Evolutionary conservation across 2,329 filamentous ascomycete genomes (phyloP), one percentile per base, ranked within the genome.

Genomic region (Pyricularia pennisetigena): DNA sequence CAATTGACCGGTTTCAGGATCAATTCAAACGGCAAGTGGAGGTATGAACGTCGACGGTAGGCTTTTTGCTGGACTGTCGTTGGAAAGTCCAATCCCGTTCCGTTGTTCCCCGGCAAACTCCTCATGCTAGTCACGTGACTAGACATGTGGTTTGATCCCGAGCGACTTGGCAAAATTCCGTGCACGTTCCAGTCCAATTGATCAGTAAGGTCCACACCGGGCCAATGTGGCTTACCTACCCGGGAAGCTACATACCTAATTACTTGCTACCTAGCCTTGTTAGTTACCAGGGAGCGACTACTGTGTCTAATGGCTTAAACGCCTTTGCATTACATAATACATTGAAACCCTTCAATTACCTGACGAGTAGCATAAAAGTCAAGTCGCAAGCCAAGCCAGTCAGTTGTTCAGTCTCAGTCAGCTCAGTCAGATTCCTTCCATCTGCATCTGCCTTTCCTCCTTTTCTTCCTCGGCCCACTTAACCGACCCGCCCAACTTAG

Each of bases 1-100:
- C 76, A 77, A 78, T 78, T 78, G 75, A 75, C 73, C 72, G 67
- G 68, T 70, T 66, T 68, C 49, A 29, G 5, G 63, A 35, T 61
- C 63, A 28, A 66, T 68, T 64, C 63, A 64, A 9, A 49, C 41
- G 24, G 62, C 30, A 59, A 26, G 59, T 61, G 66, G 30, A 67
- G 67, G 16, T 62, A 29, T 35, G 35, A 64, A 68, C 32, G 66
- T 14, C 66, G 67, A 65, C 35, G 30, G 57, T 61, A 62, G 59
- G 59, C 59, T 62, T 62, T 62, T 62, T 62, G 24, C 59, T 67
- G 54, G 28, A 66, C 35, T 20, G 20, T 66, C 63, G 63, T 41
- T 35, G 26, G 26, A 16, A 26, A 64, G 59, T 35, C 62, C 59
- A 32, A n/a, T 28, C 59, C 66, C 26, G 57, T 49, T 35, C 57